These are phyloP conservation scores for Echinosophora koreensis DNA, from an alignment of 306 rosid species.

Conservation along the genomic window DNA sequence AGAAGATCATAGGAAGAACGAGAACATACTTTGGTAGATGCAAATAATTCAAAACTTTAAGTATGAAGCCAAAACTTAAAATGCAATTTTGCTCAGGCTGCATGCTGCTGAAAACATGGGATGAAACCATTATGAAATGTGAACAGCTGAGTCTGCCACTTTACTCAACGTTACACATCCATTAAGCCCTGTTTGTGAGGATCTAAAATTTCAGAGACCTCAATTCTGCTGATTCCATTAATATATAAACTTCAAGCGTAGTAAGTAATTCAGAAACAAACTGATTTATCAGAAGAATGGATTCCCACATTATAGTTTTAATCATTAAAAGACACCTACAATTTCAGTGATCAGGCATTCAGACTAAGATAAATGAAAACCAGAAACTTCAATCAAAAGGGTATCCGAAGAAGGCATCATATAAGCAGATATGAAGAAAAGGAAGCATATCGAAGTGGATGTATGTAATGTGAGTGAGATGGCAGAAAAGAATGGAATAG, in stretches of 20 bases:
- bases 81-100: background rate
- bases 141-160: background rate
- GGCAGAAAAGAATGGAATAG: too few relatives aligned
- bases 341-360: background rate
- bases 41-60: background rate
- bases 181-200: background rate
- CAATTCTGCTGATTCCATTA: background rate
- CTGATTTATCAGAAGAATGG: background rate
- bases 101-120: background rate
- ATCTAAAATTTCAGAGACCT: background rate
- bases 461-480: background rate
- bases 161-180: background rate
- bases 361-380: slow-evolving; percentile 24
- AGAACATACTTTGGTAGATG: background rate
- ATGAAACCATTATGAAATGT: background rate
- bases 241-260: background rate
- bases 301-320: background rate
- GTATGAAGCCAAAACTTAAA: background rate
- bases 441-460: background rate
- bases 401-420: background rate
- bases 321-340: background rate
- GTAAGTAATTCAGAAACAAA: background rate
- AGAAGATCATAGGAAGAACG: background rate
- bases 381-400: background rate
- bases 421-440: background rate